Base-by-base conservation (phyloP, 176 grass and related monocot genomes). In the Bonia amplexicaulis region DNA sequence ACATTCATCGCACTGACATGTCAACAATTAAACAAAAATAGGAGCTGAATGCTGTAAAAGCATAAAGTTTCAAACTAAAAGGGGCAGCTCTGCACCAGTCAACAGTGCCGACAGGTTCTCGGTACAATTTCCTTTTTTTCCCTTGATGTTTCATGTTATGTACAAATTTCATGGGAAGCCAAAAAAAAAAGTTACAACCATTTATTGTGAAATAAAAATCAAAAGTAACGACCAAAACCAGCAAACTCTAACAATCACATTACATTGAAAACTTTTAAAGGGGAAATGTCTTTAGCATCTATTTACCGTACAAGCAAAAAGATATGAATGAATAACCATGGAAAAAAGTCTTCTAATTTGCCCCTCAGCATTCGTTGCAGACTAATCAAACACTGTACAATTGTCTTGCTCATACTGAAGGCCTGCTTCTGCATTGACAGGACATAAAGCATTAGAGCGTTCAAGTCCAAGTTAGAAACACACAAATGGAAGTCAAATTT, bases 351-450 rank as follows among this genome's bases (percentile, higher is more conserved):
- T 60, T 83, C 81, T 40, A 69, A 46, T 83, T 83, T 88, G 68
- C 77, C 35, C 69, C 64, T 83, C 67, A 85, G 79, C 55, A 77
- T 82, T 81, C 37, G 42, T 71, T 76, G 52, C 53, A 66, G 60
- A 80, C 52, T 47, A 52, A 85, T 76, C 35, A 80, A 80, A 81
- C 17, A 73, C 84, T 93, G 82, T 93, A 96, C 91, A 96, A 7
- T 90, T 96, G 52, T 60, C 59, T 85, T 48, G 77, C 84, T 66
- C 86, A 79, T 48, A 91, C 64, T 31, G 51, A 81, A 39, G 60
- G 77, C 60, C 84, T 82, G 51, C 55, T 88, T 69, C 80, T 84
- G 85, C 80, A 76, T 55, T 76, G 31, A 79, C 19, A 90, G 58
- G 12, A 31, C 37, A 73, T 6, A 69, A 7, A 52, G 6, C 29